Evolutionary conservation across 1,139 yeast species (phyloP), one percentile per base, ranked within the genome.

Genomic region (Suhomyces yuchorum): DNA sequence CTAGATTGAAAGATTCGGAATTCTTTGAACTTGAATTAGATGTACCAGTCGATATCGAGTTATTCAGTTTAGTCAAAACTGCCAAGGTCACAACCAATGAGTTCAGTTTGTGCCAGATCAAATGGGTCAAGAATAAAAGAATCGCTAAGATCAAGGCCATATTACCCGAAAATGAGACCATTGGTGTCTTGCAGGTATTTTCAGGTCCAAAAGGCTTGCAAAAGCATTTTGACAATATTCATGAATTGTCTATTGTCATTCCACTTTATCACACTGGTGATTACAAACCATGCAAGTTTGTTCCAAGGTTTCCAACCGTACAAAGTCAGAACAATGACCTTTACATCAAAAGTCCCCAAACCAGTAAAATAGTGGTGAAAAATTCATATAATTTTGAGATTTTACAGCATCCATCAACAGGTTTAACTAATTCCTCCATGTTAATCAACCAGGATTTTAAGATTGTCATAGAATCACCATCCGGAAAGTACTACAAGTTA

Each of bases 261-360:
- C 96, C 97, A 14, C 72, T 92, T 50, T 78, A 81, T 42, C 98
- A 92, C 61, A 70, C 72, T 35, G 97, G 97, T 2, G 71, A 72
- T 33, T 77, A 78, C 56, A 82, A 74, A 59, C 77, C 81, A 7
- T 60, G 68, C 36, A 69, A 67, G 51, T 89, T 92, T 71, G 89
- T 90, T 11, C 81, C 83, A 17, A 73, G 92, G 36, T 85, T 80
- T 57, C 90, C 96, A 4, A 80, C 92, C 0, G 82, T 84, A 14
- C 85, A 81, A 55, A 78, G 88, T 43, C 84, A 80, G 59, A 75
- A 77, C 43, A 82, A 85, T 54, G 99, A 92, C 62, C 68, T 91
- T 43, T 93, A 92, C 64, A 80, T 93, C 48, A 78, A 81, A 50
- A 88, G 86, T 56, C 99, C 99, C 1, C 98, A 92, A 63, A 81